Conservation (phyloP, 2,329 filamentous ascomycete genomes). For the Sclerotinia borealis region DNA sequence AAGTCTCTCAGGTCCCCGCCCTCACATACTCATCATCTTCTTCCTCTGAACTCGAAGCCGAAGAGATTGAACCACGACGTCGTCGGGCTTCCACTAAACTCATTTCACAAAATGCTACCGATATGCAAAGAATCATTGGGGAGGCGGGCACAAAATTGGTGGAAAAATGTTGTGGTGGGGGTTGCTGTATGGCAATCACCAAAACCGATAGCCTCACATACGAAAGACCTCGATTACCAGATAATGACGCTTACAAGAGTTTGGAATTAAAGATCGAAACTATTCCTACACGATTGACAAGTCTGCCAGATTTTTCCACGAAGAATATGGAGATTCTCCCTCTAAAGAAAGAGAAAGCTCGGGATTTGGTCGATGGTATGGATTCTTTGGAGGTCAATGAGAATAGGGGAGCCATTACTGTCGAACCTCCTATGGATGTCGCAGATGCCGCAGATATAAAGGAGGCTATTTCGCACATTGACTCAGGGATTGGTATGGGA, state of each 20-base stretch:
- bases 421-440: slow-evolving; percentile 17
- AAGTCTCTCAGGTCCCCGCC: slow-evolving; percentile 52
- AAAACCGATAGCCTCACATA: slow-evolving; percentile 44
- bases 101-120: slow-evolving; percentile 56
- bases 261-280: slow-evolving; percentile 70
- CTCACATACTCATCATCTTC: slow-evolving; percentile 59
- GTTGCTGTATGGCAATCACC: slow-evolving; percentile 51
- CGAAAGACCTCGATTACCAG: slow-evolving; percentile 54
- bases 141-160: slow-evolving; percentile 57
- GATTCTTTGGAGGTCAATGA: neutral
- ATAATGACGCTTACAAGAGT: slow-evolving; percentile 79
- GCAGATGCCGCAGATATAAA: neutral
- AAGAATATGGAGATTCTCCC: slow-evolving; percentile 67
- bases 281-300: slow-evolving; percentile 68
- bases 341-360: slow-evolving; percentile 38
- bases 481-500: slow-evolving; percentile 41
- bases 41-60: slow-evolving; percentile 43
- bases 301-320: slow-evolving; percentile 64
- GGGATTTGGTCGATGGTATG: neutral
- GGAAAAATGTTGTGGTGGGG: slow-evolving; percentile 57
- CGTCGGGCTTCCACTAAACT: slow-evolving; percentile 65
- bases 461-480: slow-evolving; percentile 37
- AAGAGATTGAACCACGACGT: slow-evolving; percentile 40
- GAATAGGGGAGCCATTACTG: neutral
- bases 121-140: slow-evolving; percentile 58